Conservation (phyloP, 495 filamentous ascomycete species). For the Achaetomiella virescens region DNA sequence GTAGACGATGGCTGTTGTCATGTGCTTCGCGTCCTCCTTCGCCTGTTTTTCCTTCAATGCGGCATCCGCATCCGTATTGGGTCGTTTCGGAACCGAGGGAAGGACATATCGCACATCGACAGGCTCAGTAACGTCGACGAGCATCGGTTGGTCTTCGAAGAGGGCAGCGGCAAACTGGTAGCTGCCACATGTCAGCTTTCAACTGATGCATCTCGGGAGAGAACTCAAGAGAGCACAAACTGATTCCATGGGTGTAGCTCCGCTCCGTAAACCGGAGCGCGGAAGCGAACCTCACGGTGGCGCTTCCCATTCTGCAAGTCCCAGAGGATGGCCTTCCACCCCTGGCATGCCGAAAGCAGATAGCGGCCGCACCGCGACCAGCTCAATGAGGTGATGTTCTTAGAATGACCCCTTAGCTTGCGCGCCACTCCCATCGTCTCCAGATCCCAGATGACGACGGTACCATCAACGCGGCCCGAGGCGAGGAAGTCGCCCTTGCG, state of each 20-base stretch:
- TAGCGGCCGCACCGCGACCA: constrained; percentile 92
- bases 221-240: constrained; percentile 44
- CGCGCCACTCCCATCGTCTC: constrained; percentile 94
- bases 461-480: constrained; percentile 88
- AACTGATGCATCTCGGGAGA: no score
- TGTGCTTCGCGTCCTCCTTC: constrained; percentile 85
- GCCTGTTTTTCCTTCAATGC: constrained; percentile 73
- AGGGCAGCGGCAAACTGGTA: constrained; percentile 78
- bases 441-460: constrained; percentile 90
- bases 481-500: constrained; percentile 89
- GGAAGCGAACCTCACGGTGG: constrained; percentile 65
- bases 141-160: constrained; percentile 84
- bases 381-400: constrained; percentile 84
- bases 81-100: constrained; percentile 71
- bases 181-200: constrained; percentile 37
- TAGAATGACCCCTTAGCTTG: constrained; percentile 84
- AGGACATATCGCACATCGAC: constrained; percentile 65
- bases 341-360: constrained; percentile 88
- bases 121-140: constrained; percentile 69
- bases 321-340: constrained; percentile 95
- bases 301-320: constrained; percentile 66
- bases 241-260: constrained; percentile 89
- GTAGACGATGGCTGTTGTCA: constrained; percentile 86
- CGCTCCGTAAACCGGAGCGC: constrained; percentile 88
- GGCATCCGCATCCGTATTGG: constrained; percentile 56